phyloP scores from a whole-genome alignment of 768 basidiomycete species.

The button mushroom (Agaricus bisporus) region DNA sequence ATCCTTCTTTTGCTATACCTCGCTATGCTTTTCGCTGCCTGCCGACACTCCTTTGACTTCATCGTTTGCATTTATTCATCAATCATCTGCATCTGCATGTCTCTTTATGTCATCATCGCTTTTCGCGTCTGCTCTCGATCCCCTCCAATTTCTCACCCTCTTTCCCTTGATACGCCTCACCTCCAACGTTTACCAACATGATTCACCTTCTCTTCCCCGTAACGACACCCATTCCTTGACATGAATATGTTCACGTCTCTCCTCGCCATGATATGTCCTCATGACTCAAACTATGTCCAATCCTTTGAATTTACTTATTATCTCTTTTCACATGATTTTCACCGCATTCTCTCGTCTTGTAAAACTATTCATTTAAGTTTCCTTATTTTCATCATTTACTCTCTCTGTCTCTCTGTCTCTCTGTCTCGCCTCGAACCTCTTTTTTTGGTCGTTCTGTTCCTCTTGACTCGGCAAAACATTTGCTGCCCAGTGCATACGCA shows the following conservation, averaged over 20 bases:
- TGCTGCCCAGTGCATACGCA: conserved; percentile 1
- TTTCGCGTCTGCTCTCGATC: conserved; percentile 8
- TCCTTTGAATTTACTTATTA: conserved; percentile 11
- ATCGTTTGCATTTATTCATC: conserved; percentile 10
- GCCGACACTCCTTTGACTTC: conserved; percentile 4
- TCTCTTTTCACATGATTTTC: conserved; percentile 13
- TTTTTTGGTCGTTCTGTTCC: conserved; percentile 16
- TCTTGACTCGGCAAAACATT: conserved; percentile 8
- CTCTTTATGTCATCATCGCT: conserved; percentile 12
- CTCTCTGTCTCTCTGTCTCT: conserved; percentile 13
- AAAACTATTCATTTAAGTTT: conserved; percentile 14
- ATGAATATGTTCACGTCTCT: conserved; percentile 20
- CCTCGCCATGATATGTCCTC: conserved; percentile 13
- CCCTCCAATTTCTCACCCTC: conserved; percentile 5
- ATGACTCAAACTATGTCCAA: conserved; percentile 12
- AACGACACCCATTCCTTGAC: conserved; percentile 16
- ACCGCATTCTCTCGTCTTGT: conserved; percentile 15
- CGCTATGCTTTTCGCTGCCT: conserved; percentile 2
- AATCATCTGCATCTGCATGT: conserved; percentile 12
- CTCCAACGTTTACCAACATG: neutral
- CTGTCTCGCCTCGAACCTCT: conserved; percentile 6
- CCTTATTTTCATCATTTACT: conserved; percentile 14
- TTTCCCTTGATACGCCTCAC: neutral
- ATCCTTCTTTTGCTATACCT: conserved; percentile 6
- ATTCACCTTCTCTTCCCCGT: conserved; percentile 1